These are phyloP conservation scores for Prunus mume DNA, from an alignment of 306 rosid genomes.

Conservation along the genomic window DNA sequence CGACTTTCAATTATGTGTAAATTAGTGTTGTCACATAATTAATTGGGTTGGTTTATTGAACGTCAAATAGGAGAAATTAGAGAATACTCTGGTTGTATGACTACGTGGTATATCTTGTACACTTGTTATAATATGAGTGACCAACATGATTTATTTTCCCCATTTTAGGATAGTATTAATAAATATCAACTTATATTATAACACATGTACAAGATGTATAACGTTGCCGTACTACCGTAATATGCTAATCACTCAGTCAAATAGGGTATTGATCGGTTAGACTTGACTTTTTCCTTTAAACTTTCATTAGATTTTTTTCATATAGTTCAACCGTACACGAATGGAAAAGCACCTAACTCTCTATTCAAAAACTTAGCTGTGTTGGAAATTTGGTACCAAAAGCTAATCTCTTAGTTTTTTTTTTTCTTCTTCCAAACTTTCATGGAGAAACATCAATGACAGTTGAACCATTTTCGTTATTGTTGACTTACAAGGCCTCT, in stretches of 20 bases:
- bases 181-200: too few species aligned
- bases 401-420: neutral
- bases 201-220: too few species aligned
- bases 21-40: slow-evolving; percentile 3
- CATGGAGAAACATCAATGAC: neutral
- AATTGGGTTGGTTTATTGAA: neutral
- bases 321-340: slow-evolving; percentile 33
- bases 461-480: neutral
- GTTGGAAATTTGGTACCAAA: neutral
- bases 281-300: slow-evolving; percentile 11
- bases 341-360: neutral
- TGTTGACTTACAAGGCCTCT: neutral
- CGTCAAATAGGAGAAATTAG: too few species aligned
- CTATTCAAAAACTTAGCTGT: neutral
- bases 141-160: fast-evolving
- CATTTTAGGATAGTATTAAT: too few species aligned
- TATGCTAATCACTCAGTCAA: neutral
- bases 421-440: neutral
- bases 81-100: too few species aligned
- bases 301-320: neutral
- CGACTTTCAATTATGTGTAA: neutral
- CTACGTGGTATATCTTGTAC: too few species aligned
- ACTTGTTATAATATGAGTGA: too few species aligned
- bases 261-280: slow-evolving; percentile 13
- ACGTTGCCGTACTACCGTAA: fast-evolving